Conservation (phyloP, 805 yeast genomes). For the Wickerhamomyces mucosus region DNA sequence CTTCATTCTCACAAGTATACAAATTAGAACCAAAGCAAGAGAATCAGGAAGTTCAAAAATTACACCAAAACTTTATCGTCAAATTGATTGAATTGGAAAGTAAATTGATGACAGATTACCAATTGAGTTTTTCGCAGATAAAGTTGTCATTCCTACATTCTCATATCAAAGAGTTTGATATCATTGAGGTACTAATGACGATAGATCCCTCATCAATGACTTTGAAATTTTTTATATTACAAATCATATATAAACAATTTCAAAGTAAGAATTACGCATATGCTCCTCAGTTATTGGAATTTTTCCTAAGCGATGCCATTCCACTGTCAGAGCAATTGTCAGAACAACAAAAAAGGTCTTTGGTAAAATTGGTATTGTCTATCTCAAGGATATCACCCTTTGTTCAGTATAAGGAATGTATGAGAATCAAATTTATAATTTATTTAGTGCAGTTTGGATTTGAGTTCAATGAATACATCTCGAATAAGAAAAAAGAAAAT, state of each 20-base stretch:
- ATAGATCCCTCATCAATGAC: constrained; percentile 1
- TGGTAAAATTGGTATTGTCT: constrained; percentile 13
- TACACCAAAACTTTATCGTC: constrained; percentile 14
- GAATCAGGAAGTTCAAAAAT: constrained; percentile 7
- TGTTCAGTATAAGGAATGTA: constrained; percentile 11
- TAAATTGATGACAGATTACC: constrained; percentile 4
- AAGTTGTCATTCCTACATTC: not conserved
- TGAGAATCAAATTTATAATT: constrained; percentile 15
- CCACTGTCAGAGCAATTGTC: constrained; percentile 1
- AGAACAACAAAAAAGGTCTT: constrained; percentile 8
- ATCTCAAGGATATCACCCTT: constrained; percentile 11
- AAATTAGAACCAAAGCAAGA: constrained; percentile 5
- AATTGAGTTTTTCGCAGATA: constrained; percentile 3
- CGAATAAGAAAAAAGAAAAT: constrained; percentile 7
- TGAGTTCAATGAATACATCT: constrained; percentile 11
- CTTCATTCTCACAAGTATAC: constrained; percentile 16
- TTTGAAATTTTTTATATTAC: constrained; percentile 14
- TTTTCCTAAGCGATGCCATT: constrained; percentile 7
- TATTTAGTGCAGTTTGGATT: constrained; percentile 9
- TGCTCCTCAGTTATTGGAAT: constrained; percentile 3
- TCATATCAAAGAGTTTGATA: not conserved
- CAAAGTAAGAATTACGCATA: constrained; percentile 8
- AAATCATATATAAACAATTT: constrained; percentile 14
- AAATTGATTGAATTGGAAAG: constrained; percentile 17
- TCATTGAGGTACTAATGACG: not conserved